Evolutionary conservation across 164 flowering plant genomes (phyloP).

Genomic region (Dillenia suffruticosa): DNA sequence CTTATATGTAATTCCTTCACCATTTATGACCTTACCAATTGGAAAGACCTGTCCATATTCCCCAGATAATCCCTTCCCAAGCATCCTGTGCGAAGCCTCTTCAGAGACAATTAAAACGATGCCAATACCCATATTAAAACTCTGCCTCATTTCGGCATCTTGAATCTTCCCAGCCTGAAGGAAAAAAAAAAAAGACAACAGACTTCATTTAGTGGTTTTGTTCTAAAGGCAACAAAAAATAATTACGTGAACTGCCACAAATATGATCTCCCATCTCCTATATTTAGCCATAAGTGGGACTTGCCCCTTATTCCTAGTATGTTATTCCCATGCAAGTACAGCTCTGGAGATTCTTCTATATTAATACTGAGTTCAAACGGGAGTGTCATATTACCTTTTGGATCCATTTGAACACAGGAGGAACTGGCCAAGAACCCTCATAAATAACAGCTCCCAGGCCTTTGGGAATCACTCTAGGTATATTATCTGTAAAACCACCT

Average conservation of each 20-base stretch:
- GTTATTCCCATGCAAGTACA: no score
- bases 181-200: not conserved
- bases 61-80: conserved; percentile 26
- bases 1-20: conserved; percentile 37
- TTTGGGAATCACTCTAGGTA: conserved; percentile 86
- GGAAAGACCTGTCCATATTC: conserved; percentile 15
- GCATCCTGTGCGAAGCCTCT: conserved; percentile 63
- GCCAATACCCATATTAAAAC: conserved; percentile 92
- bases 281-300: no score
- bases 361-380: no score
- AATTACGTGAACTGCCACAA: no score
- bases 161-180: conserved; percentile 71
- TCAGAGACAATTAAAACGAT: conserved; percentile 71
- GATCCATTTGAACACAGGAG: conserved; percentile 85
- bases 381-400: conserved; percentile 59
- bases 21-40: conserved; percentile 62
- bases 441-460: conserved; percentile 82
- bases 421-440: conserved; percentile 69
- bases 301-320: no score
- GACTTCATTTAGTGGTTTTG: no score
- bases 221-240: no score
- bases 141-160: conserved; percentile 80
- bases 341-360: no score
- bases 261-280: no score
- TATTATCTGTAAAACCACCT: conserved; percentile 96